Conservation (phyloP, 352 stramenopile genomes). For the Globisporangium solare region DNA sequence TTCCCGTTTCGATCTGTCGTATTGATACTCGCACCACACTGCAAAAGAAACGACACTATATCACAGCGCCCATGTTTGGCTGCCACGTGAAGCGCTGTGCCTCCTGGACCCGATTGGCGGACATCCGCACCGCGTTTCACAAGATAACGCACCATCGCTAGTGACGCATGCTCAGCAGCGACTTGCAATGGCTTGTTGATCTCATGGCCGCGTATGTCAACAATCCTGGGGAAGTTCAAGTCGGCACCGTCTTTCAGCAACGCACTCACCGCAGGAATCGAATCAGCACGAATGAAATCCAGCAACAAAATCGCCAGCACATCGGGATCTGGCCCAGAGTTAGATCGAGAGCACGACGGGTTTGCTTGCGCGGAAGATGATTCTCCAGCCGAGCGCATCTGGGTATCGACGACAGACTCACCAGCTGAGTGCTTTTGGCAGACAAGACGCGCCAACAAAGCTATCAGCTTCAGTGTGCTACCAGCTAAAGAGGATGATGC, state of each 20-base stretch:
- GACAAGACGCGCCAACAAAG: slow-evolving; percentile 48
- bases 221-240: slow-evolving; percentile 47
- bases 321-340: slow-evolving; percentile 57
- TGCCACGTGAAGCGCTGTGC: slow-evolving; percentile 67
- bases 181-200: slow-evolving; percentile 68
- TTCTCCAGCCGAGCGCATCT: neutral
- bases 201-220: slow-evolving; percentile 43
- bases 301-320: slow-evolving; percentile 57
- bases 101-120: slow-evolving; percentile 40
- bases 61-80: slow-evolving; percentile 60
- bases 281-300: slow-evolving; percentile 72
- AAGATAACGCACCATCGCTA: slow-evolving; percentile 73
- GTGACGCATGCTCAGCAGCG: slow-evolving; percentile 49
- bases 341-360: slow-evolving; percentile 15
- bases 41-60: slow-evolving; percentile 65
- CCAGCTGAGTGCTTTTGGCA: slow-evolving; percentile 33
- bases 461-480: slow-evolving; percentile 49
- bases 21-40: slow-evolving; percentile 63
- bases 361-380: neutral
- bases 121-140: slow-evolving; percentile 75
- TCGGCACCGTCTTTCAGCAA: slow-evolving; percentile 76
- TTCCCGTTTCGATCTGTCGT: slow-evolving; percentile 46
- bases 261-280: slow-evolving; percentile 59
- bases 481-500: slow-evolving; percentile 32
- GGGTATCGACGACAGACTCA: neutral